Evolutionary conservation across 352 stramenopile genomes (phyloP).

Genomic region (Thalassiosira exigua): DNA sequence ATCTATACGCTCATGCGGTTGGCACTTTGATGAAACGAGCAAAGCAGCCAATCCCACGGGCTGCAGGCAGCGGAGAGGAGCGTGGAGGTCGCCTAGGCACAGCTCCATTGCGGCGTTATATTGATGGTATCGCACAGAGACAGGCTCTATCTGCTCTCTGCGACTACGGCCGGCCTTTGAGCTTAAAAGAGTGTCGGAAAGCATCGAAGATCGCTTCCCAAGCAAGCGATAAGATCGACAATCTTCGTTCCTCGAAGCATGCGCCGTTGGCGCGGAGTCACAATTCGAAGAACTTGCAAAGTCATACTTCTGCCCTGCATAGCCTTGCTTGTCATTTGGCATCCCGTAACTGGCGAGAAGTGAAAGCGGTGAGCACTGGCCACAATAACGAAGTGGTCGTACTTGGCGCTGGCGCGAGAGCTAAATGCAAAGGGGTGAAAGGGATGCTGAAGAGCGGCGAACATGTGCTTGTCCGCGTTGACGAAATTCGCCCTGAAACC

Average conservation of each 20-base stretch:
- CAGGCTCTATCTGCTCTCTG: conserved; percentile 77
- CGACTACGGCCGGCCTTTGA: conserved; percentile 64
- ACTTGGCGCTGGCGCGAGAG: conserved; percentile 58
- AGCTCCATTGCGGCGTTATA: conserved; percentile 77
- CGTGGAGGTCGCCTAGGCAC: conserved; percentile 65
- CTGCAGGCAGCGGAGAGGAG: conserved; percentile 53
- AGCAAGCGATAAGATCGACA: conserved; percentile 60
- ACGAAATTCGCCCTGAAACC: conserved; percentile 60
- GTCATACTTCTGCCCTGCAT: conserved; percentile 45
- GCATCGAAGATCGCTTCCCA: conserved; percentile 54
- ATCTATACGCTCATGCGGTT: conserved; percentile 72
- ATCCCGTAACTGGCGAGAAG: conserved; percentile 22
- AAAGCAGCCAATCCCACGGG: conserved; percentile 65
- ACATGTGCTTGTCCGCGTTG: conserved; percentile 67
- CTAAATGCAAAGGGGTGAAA: conserved; percentile 57
- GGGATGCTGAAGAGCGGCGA: conserved; percentile 63
- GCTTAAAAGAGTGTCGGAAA: conserved; percentile 63
- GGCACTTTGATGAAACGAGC: conserved; percentile 51
- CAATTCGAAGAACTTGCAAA: background rate
- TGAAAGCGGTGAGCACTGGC: conserved; percentile 69
- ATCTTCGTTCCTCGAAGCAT: conserved; percentile 60
- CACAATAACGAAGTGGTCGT: conserved; percentile 74
- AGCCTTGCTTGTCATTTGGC: conserved; percentile 47
- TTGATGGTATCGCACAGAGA: conserved; percentile 78
- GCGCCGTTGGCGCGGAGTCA: background rate